Evolutionary conservation across 108 stramenopile species (phyloP), one percentile per base, ranked within the genome.

Genomic region (Epithemia pelagica): DNA sequence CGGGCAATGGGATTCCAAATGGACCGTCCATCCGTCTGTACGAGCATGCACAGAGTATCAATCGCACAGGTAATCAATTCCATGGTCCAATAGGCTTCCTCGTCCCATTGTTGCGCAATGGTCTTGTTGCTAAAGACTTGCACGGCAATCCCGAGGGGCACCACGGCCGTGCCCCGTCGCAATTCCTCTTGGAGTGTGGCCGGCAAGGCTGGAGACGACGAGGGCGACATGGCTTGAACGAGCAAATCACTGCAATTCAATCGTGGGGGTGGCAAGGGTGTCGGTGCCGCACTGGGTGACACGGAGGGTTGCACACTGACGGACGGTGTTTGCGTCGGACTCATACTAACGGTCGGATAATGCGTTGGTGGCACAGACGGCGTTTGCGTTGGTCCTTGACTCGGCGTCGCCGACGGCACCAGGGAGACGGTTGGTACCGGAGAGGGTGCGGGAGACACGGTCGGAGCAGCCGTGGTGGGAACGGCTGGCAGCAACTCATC

Each of bases 1-100:
- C 59, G 59, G 2, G 59, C 59, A 20, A 60, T 28, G 30, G 59
- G 59, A 28, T 60, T 28, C 26, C 59, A 46, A 2, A 60, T 18
- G 59, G 57, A 58, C 7, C 21, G 5, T 26, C 57, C 57, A 58
- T 58, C 57, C 26, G 57, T 58, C 21, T 58, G 57, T 18, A 26
- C 26, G 7, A 58, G 7, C 23, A 26, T 58, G 26, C 57, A 58
- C 57, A 26, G 21, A 7, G 21, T 58, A 23, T 26, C 57, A 58
- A 58, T 46, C 10, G 37, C 37, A n/a, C n/a, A n/a, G n/a, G n/a
- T n/a, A n/a, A n/a, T n/a, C n/a, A n/a, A n/a, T n/a, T n/a, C n/a
- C 5, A 5, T 46, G 37, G 37, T 46, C 37, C 37, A 46, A 46
- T 10, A 46, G 15, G 5, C 37, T 15, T 10, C 5, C 15, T 46